These are phyloP conservation scores for Ogataea parapolymorpha DNA, from an alignment of 805 yeast species.

Conservation along the genomic window DNA sequence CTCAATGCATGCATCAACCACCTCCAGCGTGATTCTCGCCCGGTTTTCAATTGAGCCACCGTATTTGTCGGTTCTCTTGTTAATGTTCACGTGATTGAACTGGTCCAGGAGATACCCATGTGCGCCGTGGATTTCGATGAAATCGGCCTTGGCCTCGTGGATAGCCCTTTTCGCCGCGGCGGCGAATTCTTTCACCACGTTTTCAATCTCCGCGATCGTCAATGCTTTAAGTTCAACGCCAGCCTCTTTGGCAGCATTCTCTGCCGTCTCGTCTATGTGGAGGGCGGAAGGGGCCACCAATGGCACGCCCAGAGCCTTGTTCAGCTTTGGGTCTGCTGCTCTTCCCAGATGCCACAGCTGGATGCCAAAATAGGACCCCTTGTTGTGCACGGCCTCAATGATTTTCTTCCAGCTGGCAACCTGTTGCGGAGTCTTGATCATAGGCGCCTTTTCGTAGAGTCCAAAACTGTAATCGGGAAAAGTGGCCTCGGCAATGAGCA, in stretches of 20 bases:
- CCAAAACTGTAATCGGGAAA: constrained; percentile 43
- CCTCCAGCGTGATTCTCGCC: constrained; percentile 39
- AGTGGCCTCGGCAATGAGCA: constrained; percentile 61
- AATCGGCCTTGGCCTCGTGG: constrained; percentile 36
- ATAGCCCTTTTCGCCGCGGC: constrained; percentile 40
- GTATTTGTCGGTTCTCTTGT: constrained; percentile 39
- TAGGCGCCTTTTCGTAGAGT: constrained; percentile 44
- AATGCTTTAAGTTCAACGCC: constrained; percentile 46
- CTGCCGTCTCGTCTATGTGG: constrained; percentile 34
- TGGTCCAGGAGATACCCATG: constrained; percentile 39
- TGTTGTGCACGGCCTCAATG: constrained; percentile 47
- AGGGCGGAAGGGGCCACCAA: constrained; percentile 40
- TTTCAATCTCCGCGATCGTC: constrained; percentile 38
- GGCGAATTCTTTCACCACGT: constrained; percentile 39
- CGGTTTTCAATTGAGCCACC: constrained; percentile 45
- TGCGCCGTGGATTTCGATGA: constrained; percentile 39
- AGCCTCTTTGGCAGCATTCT: constrained; percentile 34
- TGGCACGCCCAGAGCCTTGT: constrained; percentile 36
- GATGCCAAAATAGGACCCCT: constrained; percentile 42
- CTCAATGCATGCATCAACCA: constrained; percentile 46
- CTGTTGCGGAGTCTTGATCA: constrained; percentile 48
- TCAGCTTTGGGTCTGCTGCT: constrained; percentile 34
- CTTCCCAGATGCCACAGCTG: constrained; percentile 56
- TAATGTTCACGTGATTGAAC: constrained; percentile 32
- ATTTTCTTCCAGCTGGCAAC: constrained; percentile 47